A percentile compares a stretch with the other conserved stretches of the same genome.
Evolutionary conservation across 805 yeast species (phyloP).

Genomic region (Blastobotrys terrestris): DNA sequence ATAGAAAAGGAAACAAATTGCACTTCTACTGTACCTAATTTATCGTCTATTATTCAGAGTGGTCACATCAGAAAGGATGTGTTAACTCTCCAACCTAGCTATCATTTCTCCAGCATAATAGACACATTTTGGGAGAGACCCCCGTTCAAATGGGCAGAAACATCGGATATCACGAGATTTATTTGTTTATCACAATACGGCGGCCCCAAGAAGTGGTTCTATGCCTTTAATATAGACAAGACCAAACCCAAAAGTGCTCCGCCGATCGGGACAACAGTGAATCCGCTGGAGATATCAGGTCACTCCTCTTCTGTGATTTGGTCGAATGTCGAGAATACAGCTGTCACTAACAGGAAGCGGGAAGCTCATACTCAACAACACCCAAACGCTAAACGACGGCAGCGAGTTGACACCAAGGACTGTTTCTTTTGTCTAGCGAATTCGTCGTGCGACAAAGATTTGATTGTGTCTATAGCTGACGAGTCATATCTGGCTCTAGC

Average conservation of each 20-base stretch:
- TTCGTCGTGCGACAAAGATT: conserved; percentile 68
- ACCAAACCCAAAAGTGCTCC: background rate
- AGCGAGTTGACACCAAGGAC: conserved; percentile 44
- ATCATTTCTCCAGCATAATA: conserved; percentile 52
- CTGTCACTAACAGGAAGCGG: background rate
- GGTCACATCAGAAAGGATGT: background rate
- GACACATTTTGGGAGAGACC: conserved; percentile 49
- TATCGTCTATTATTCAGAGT: conserved; percentile 1
- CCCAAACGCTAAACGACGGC: background rate
- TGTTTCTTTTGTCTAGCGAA: conserved; percentile 85
- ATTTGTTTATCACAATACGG: conserved; percentile 60
- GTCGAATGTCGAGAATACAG: background rate
- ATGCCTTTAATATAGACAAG: conserved; percentile 51
- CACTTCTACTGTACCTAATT: conserved; percentile 1
- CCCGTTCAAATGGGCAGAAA: conserved; percentile 44
- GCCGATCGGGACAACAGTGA: background rate
- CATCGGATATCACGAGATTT: conserved; percentile 47
- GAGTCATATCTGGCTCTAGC: conserved; percentile 67
- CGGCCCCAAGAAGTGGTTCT: conserved; percentile 57
- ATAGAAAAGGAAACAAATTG: background rate
- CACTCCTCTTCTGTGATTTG: no score
- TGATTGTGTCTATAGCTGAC: conserved; percentile 71
- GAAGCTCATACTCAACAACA: background rate
- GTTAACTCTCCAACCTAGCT: conserved; percentile 43
- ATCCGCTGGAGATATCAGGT: background rate